Evolutionary conservation across 2,329 filamentous ascomycete genomes (phyloP), one percentile per base, ranked within the genome.

Genomic region (Fusarium poae): DNA sequence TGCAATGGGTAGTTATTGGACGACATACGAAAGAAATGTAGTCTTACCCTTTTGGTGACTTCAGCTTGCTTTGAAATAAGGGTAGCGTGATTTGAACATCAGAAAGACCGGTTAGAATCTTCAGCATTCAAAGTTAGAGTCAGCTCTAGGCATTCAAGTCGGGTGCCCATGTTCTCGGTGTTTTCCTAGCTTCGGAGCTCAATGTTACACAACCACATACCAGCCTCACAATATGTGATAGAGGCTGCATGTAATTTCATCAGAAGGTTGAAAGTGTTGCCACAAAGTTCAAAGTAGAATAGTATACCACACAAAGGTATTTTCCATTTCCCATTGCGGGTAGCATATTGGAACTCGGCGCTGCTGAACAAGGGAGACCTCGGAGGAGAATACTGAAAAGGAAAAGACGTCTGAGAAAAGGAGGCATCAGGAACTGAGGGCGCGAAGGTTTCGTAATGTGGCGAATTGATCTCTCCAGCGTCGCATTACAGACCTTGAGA

Each of bases 71-170:
- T 15, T 8, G 4, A 16, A 40, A 23, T 3, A 20, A 40, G 13
- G 13, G 20, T 7, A 23, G 37, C 4, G 21, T 4, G 0, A 40
- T 23, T 1, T 15, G 0, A 12, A 12, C 12, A 40, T 40, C 2
- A 23, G 3, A 23, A 15, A 21, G 6, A 23, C 12, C 21, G 6
- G 13, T 12, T 6, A 15, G 15, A 15, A 9, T 6, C 4, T 40
- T 40, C 4, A 40, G 3, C 6, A 23, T 9, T 21, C 20, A 16
- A 5, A 3, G 7, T 12, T 1, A 10, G 0, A 16, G 5, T 23
- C 37, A 21, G 20, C 13, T 21, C 6, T 4, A 10, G 4, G 20
- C 12, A 7, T 21, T 4, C 3, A 21, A 15, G 0, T 8, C 5
- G 3, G 4, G 13, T 6, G 2, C 23, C 12, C 20, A 9, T 40